Percentiles rank a stretch among this genome's conserved stretches.
These are phyloP conservation scores for Talaromyces sp. DNA, from an alignment of 2,329 filamentous ascomycete genomes.

Conservation along the genomic window DNA sequence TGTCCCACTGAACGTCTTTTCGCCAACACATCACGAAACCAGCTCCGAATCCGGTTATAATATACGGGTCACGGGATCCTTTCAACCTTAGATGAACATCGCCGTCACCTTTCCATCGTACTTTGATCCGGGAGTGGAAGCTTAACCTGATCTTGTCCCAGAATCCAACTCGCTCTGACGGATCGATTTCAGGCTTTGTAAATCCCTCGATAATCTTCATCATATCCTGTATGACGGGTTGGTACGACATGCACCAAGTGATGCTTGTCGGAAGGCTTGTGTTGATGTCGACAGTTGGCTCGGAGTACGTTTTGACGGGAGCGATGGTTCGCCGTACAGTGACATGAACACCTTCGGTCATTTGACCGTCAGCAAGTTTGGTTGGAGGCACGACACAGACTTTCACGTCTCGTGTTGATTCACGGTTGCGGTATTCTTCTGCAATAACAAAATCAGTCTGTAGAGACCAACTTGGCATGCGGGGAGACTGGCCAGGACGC, in stretches of 20 bases:
- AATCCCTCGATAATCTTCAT: slow-evolving; percentile 99
- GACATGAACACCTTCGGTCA: slow-evolving; percentile 66
- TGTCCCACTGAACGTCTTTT: slow-evolving; percentile 81
- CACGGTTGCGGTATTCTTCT: slow-evolving; percentile 78
- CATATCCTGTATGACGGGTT: slow-evolving; percentile 97
- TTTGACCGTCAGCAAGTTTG: slow-evolving; percentile 50
- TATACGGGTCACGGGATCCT: slow-evolving; percentile 84
- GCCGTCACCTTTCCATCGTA: slow-evolving; percentile 91
- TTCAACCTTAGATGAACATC: slow-evolving; percentile 93
- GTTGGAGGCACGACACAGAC: slow-evolving; percentile 78
- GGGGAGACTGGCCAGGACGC: slow-evolving; percentile 70
- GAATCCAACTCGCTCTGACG: slow-evolving; percentile 89
- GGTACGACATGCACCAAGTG: slow-evolving; percentile 96
- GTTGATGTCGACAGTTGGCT: slow-evolving; percentile 88
- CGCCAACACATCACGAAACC: slow-evolving; percentile 99
- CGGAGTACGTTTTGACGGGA: slow-evolving; percentile 92
- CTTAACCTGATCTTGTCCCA: slow-evolving; percentile 97
- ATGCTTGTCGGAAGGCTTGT: slow-evolving; percentile 87
- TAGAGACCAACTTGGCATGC: slow-evolving; percentile 74
- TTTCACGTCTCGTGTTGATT: slow-evolving; percentile 73
- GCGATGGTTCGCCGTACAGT: slow-evolving; percentile 87
- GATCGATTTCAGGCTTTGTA: slow-evolving; percentile 89
- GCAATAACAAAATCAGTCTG: slow-evolving; percentile 91
- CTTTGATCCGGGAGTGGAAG: slow-evolving; percentile 84
- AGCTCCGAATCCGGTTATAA: slow-evolving; percentile 84